Evolutionary conservation across 768 basidiomycete species (phyloP).

Genomic region (Mycena epipterygia): DNA sequence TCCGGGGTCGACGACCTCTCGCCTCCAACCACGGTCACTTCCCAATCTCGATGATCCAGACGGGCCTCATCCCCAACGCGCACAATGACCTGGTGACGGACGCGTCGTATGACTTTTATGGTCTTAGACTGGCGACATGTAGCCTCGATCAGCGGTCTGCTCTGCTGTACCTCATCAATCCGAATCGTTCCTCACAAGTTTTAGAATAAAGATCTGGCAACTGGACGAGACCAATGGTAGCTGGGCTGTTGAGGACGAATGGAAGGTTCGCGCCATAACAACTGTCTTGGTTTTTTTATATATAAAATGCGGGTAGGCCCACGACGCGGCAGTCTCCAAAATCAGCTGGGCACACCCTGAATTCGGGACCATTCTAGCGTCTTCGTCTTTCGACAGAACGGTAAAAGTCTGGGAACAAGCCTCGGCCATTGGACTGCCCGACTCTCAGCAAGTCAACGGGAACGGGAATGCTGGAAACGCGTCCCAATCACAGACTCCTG

Average conservation of each 20-base stretch:
- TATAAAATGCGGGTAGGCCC: constrained; percentile 70
- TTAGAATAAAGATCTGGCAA: constrained; percentile 89
- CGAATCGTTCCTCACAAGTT: constrained; percentile 29
- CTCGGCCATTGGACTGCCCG: constrained; percentile 44
- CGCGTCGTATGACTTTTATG: constrained; percentile 92
- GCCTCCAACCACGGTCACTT: not conserved
- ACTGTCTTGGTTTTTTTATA: not conserved
- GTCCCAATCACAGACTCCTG: constrained; percentile 30
- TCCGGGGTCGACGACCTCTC: not conserved
- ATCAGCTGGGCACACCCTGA: constrained; percentile 94
- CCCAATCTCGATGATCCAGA: constrained; percentile 75
- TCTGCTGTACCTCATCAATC: constrained; percentile 16
- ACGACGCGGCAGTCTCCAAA: constrained; percentile 90
- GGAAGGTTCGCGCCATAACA: constrained; percentile 74
- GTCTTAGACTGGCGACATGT: constrained; percentile 83
- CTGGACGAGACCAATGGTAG: constrained; percentile 78
- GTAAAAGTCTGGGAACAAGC: constrained; percentile 94
- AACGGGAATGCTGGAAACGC: constrained; percentile 36
- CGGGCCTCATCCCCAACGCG: constrained; percentile 81
- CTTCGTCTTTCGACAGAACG: constrained; percentile 90
- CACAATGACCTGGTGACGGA: constrained; percentile 89
- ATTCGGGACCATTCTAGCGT: constrained; percentile 90
- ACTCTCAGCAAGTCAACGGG: constrained; percentile 45
- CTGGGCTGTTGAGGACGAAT: constrained; percentile 89
- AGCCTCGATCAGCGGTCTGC: constrained; percentile 84